Conservation (phyloP, 2,329 filamentous ascomycete species). For the Didymella pinodella region DNA sequence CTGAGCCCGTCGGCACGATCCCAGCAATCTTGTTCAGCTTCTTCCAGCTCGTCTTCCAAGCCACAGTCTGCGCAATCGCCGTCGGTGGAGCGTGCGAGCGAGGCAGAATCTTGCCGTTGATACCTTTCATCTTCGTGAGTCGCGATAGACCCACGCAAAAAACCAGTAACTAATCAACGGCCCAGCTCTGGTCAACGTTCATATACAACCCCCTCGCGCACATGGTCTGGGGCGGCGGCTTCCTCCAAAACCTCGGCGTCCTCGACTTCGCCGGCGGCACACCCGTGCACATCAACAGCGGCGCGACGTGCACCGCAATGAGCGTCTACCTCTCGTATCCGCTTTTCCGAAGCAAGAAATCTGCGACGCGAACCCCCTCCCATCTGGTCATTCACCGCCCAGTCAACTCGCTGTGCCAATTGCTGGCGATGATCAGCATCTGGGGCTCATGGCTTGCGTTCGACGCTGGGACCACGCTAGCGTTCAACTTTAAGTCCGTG, state of each 20-base stretch:
- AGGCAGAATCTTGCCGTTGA: slow-evolving; percentile 56
- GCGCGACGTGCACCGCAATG: slow-evolving; percentile 55
- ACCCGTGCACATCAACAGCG: slow-evolving; percentile 46
- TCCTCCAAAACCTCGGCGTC: slow-evolving; percentile 55
- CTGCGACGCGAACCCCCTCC: slow-evolving; percentile 55
- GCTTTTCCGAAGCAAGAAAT: slow-evolving; percentile 57
- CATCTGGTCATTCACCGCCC: slow-evolving; percentile 59
- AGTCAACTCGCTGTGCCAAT: slow-evolving; percentile 58
- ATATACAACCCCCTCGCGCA: slow-evolving; percentile 59
- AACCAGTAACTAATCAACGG: not conserved
- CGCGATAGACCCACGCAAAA: not conserved
- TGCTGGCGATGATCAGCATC: slow-evolving; percentile 59
- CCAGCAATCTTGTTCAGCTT: slow-evolving; percentile 61
- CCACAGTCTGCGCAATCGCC: slow-evolving; percentile 61
- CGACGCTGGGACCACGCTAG: slow-evolving; percentile 59
- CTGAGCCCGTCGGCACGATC: slow-evolving; percentile 59
- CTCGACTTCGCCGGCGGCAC: slow-evolving; percentile 59
- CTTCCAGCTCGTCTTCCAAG: slow-evolving; percentile 61
- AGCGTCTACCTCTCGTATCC: slow-evolving; percentile 62
- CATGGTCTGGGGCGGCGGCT: slow-evolving; percentile 60
- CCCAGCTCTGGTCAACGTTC: slow-evolving; percentile 59
- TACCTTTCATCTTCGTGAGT: slow-evolving; percentile 58
- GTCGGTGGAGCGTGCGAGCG: slow-evolving; percentile 60
- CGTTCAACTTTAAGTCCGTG: slow-evolving; percentile 60
- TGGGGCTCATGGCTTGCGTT: slow-evolving; percentile 63